Conservation (phyloP, 192 early-diverging fungal species). For the Coemansia sp. region DNA sequence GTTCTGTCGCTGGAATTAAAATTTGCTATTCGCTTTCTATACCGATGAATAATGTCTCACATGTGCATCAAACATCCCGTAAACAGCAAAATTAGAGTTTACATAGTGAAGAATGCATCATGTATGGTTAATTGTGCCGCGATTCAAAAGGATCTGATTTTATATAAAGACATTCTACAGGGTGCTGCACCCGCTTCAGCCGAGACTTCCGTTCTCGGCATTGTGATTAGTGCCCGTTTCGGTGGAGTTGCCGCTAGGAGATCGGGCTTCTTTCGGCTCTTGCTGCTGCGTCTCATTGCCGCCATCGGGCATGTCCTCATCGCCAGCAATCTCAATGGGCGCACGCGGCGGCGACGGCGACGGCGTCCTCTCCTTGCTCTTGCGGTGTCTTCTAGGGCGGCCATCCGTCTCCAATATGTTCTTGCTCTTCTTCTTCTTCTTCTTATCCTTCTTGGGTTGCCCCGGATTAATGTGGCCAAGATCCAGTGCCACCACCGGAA, state of each 20-base stretch:
- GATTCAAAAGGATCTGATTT: not conserved
- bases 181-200: not conserved
- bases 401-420: constrained; percentile 9
- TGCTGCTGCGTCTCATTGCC: not conserved
- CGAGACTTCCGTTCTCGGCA: not conserved
- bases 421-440: constrained; percentile 8
- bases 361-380: constrained; percentile 13
- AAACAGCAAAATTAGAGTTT: not conserved
- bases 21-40: too few species aligned
- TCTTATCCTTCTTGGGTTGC: not conserved
- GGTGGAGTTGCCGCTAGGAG: not conserved
- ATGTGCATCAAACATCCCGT: too few species aligned
- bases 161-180: not conserved
- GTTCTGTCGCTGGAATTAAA: too few species aligned
- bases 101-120: not conserved
- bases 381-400: constrained; percentile 21
- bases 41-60: too few species aligned
- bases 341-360: constrained; percentile 31
- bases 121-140: not conserved
- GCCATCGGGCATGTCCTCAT: constrained; percentile 36
- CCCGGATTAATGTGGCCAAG: constrained; percentile 51
- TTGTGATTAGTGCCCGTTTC: not conserved
- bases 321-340: constrained; percentile 45
- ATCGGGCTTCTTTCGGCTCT: not conserved
- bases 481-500: constrained; percentile 76